phyloP scores from a whole-genome alignment of 352 stramenopile species.

The Phytopythium litorale region DNA sequence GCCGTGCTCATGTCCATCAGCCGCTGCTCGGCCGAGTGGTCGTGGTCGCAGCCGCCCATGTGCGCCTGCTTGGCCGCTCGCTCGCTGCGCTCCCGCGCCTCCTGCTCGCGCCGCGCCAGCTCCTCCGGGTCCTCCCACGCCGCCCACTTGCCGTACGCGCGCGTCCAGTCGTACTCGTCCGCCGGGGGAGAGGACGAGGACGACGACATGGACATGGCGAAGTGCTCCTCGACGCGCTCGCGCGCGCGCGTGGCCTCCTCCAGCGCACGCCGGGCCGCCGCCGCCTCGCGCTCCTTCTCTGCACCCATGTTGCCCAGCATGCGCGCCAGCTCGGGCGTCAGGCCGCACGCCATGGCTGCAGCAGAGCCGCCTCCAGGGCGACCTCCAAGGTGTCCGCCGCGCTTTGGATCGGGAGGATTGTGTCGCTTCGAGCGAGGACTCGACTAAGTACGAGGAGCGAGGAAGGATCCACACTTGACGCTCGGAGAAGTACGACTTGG shows the following conservation, averaged over 20 bases:
- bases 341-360: constrained; percentile 52
- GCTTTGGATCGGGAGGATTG: too few relatives aligned
- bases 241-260: constrained; percentile 34
- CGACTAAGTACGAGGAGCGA: too few relatives aligned
- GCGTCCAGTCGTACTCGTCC: constrained; percentile 63
- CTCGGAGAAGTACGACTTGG: too few relatives aligned
- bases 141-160: constrained; percentile 77
- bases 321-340: constrained; percentile 56
- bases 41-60: constrained; percentile 67
- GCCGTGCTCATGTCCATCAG: constrained; percentile 83
- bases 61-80: constrained; percentile 35
- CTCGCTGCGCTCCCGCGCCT: constrained; percentile 57
- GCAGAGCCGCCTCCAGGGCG: too few relatives aligned
- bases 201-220: constrained; percentile 11
- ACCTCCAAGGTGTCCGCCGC: too few relatives aligned
- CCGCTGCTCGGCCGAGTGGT: constrained; percentile 85
- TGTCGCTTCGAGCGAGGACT: too few relatives aligned
- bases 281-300: constrained; percentile 51
- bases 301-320: constrained; percentile 66
- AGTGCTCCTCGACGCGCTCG: constrained; percentile 29
- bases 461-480: too few relatives aligned
- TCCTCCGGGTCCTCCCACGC: constrained; percentile 79
- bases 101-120: constrained; percentile 58
- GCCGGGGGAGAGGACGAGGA: constrained; percentile 7
- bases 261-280: constrained; percentile 29